Evolutionary conservation across 192 early-diverging fungal species (phyloP).

Genomic region (Backusella australiensis): DNA sequence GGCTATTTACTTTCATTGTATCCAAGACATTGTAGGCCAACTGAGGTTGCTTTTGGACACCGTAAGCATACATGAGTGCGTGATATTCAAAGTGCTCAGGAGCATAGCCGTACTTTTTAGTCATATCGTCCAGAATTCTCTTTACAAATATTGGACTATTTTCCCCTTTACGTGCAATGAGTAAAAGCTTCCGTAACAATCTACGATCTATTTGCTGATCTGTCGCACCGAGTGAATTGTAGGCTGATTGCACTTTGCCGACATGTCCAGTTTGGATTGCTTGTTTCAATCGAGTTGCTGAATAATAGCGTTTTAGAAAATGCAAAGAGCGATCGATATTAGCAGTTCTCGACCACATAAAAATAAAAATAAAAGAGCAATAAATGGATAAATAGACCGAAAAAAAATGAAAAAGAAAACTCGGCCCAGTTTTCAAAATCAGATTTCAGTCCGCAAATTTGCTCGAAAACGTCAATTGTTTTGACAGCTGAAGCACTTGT

Average conservation of each 20-base stretch:
- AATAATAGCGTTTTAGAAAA: background rate
- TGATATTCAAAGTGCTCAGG: constrained; percentile 29
- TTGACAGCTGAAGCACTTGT: background rate
- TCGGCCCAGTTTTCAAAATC: background rate
- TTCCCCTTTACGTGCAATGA: background rate
- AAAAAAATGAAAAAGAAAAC: background rate
- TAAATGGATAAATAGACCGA: background rate
- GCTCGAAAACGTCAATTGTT: background rate
- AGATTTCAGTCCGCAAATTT: background rate
- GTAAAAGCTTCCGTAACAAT: background rate
- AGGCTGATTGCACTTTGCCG: background rate
- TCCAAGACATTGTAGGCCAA: constrained; percentile 25
- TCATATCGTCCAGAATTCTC: constrained; percentile 19
- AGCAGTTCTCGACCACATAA: background rate
- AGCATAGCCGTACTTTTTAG: background rate
- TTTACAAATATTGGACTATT: constrained; percentile 20
- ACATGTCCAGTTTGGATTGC: background rate
- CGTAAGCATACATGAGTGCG: constrained; percentile 20
- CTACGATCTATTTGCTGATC: background rate
- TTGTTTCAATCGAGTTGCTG: background rate
- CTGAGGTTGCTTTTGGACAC: constrained; percentile 17
- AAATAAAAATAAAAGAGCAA: background rate
- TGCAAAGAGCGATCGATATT: background rate
- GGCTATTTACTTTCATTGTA: constrained; percentile 19
- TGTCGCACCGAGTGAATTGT: background rate